Conservation (phyloP, 257 asterid genomes). For the Nyctanthes arbortristis region DNA sequence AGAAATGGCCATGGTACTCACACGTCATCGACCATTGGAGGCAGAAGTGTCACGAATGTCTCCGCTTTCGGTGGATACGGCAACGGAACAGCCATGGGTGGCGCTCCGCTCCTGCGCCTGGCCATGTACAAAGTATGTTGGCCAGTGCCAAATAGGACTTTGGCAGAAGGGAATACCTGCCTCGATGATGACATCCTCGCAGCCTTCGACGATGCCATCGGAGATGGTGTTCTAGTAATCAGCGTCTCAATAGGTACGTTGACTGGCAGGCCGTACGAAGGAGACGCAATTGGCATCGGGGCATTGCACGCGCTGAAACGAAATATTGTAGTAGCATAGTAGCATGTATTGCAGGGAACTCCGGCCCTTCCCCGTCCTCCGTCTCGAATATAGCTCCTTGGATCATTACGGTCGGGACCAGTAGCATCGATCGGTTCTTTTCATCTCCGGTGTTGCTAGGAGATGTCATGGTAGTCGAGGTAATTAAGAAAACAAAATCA, state of each 20-base stretch:
- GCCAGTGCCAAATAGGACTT: conserved; percentile 20
- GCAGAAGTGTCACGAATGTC: conserved; percentile 33
- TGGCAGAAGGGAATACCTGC: conserved; percentile 27
- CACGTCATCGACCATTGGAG: conserved; percentile 44
- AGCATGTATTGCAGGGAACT: conserved; percentile 43
- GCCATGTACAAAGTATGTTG: conserved; percentile 52
- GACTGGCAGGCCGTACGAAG: conserved; percentile 9
- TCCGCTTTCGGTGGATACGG: conserved; percentile 43
- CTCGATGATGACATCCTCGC: conserved; percentile 35
- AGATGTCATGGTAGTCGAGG: conserved; percentile 33
- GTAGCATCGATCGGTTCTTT: conserved; percentile 37
- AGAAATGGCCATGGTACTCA: conserved; percentile 48
- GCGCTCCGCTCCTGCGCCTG: conserved; percentile 42
- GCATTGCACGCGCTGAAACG: conserved; percentile 36
- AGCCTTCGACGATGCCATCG: conserved; percentile 49
- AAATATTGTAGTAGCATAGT: conserved; percentile 39
- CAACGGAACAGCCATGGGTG: conserved; percentile 41
- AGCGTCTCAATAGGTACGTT: conserved; percentile 34
- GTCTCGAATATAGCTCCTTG: conserved; percentile 43
- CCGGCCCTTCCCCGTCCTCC: conserved; percentile 26
- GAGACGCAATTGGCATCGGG: conserved; percentile 31
- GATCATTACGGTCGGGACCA: conserved; percentile 45
- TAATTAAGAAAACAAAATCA: too few relatives aligned
- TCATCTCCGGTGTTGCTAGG: conserved; percentile 33
- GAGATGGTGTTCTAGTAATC: conserved; percentile 42